Evolutionary conservation across 139 green algal genomes (phyloP).

Genomic region (Chlorella sp.): DNA sequence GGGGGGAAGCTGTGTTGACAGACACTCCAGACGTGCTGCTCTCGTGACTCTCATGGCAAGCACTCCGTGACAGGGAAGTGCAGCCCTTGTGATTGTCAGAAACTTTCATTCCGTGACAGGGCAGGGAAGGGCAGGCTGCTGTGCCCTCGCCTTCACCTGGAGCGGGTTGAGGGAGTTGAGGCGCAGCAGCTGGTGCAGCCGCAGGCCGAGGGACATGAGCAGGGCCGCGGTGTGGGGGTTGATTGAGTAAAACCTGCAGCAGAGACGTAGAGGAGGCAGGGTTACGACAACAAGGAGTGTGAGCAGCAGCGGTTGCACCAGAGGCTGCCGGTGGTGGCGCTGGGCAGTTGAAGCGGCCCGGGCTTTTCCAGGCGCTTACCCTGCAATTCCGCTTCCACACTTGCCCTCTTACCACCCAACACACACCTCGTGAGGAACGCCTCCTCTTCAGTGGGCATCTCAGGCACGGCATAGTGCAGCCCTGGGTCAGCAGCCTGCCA

Average conservation of each 20-base stretch:
- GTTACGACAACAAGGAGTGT: neutral
- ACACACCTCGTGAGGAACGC: constrained; percentile 35
- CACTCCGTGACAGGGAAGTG: too few species aligned
- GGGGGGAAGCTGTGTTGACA: neutral
- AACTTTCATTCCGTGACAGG: too few species aligned
- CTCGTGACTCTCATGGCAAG: neutral
- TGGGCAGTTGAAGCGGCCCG: neutral
- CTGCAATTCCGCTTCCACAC: neutral
- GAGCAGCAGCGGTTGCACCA: neutral
- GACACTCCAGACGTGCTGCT: neutral
- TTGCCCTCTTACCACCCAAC: neutral
- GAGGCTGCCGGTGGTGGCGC: neutral
- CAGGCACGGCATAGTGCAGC: constrained; percentile 21
- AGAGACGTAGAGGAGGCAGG: neutral
- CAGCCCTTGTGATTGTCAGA: too few species aligned
- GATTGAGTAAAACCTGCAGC: constrained; percentile 32
- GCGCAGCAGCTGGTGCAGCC: constrained; percentile 47
- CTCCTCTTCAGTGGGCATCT: constrained; percentile 20
- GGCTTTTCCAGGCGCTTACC: too few species aligned
- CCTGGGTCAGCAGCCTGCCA: neutral
- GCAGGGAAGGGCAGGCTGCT: neutral
- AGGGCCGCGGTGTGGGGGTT: constrained; percentile 51
- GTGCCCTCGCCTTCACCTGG: neutral
- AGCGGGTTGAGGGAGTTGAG: constrained; percentile 1
- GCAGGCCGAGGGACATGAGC: constrained; percentile 25